Evolutionary conservation across 192 early-diverging fungal genomes (phyloP), one percentile per base, ranked within the genome.

Genomic region (Backusella macrospora): DNA sequence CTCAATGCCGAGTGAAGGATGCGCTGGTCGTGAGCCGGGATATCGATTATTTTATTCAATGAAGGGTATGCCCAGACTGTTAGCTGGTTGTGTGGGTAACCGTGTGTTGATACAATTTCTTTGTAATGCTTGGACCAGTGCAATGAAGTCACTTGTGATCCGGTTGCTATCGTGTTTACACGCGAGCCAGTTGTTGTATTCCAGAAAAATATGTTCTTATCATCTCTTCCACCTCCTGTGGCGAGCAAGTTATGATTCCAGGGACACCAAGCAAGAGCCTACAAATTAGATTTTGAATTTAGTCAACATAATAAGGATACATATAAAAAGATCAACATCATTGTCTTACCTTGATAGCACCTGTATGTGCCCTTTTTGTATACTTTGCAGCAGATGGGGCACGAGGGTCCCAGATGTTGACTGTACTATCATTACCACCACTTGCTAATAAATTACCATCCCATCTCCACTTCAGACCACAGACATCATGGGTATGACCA

Each of bases 251-350:
- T 88, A 55, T 79, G 80, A 65, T 95, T 92, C 94, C 93, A 96
- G 26, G 96, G 96, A 78, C 95, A 96, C 97, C 96, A 98, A 16
- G 97, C 94, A 16, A 98, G 71, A 1, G 96, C 96, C 93, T 93
- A 72, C 29, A 34, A 34, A 34, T 34, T 34, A 34, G 8, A 9
- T 52, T 43, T 43, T 9, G 10, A 43, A 43, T 10, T 26, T 26
- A 18, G n/a, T 18, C n/a, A 23, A 23, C n/a, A 49, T 70, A 13
- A 7, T 26, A 6, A 37, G n/a, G 14, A 34, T 40, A 40, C 3
- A 52, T 9, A 70, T 67, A 63, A 65, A 86, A 66, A 15, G 80
- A 21, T 43, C 16, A 0, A 10, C 40, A 4, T 21, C 4, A 5
- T 10, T 44, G 39, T 44, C 39, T 68, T 75, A 94, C 94, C 83